Base-by-base conservation (phyloP, 2,329 filamentous ascomycete species). In the Calonectria crousiana region DNA sequence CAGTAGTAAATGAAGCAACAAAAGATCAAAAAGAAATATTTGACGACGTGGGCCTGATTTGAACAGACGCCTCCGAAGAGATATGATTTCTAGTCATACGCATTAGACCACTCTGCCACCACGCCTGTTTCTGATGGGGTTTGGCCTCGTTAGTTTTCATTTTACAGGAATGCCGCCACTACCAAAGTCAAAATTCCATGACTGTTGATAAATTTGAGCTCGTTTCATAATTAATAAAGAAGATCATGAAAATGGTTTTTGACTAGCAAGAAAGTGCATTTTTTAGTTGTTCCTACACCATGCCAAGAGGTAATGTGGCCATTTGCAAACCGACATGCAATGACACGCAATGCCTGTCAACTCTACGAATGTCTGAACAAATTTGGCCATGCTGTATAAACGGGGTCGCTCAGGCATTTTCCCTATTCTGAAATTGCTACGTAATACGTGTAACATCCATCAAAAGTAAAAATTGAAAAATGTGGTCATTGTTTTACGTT, bases 41-140 rank as follows among this genome's bases (percentile, higher is more conserved):
- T 5, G 23, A 41, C 56, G 56, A 62, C 56, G 56, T 62, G 56
- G 56, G 56, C 56, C 56, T 62, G 56, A 62, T 62, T 62, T 28
- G 56, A 62, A 62, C 56, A 62, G 56, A 62, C 56, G 56, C 56
- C 56, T 62, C 56, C 56, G 56, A 62, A 62, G 56, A 62, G 56
- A 62, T 62, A 62, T 62, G 56, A 62, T 62, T 62, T 62, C 56
- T 62, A 62, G 56, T 62, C 56, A 62, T 62, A 62, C 56, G 56
- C 56, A 62, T 62, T 62, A 62, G 56, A 62, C 56, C 56, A 62
- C 56, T 62, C 56, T 62, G 56, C 56, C 56, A 62, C 56, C 56
- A 62, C 56, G 56, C 56, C 56, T 58, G 18, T 60, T 34, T 13
- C 9, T 26, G n/a, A 28, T 28, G 13, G 3, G 20, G 5, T 28